These are phyloP conservation scores for Talaromyces verruculosus DNA, from an alignment of 2,329 filamentous ascomycete genomes.

Conservation along the genomic window DNA sequence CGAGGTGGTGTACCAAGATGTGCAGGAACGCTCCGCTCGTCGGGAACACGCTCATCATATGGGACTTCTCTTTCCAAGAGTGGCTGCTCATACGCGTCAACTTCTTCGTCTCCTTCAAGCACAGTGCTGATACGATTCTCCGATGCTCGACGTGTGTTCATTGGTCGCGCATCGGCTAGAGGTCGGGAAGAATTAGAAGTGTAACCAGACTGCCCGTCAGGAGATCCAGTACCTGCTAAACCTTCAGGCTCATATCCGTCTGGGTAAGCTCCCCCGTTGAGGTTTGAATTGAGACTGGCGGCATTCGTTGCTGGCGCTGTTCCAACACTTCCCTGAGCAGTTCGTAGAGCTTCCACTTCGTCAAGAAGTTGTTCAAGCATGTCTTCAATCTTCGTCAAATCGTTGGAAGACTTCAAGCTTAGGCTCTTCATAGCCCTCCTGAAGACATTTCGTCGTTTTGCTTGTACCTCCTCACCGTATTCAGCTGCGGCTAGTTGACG, in stretches of 20 bases:
- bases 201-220: conserved; percentile 72
- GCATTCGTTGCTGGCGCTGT: conserved; percentile 31
- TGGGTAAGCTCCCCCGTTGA: conserved; percentile 62
- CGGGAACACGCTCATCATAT: conserved; percentile 57
- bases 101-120: conserved; percentile 76
- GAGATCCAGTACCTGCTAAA: conserved; percentile 71
- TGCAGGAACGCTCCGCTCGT: conserved; percentile 43
- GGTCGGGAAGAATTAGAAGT: conserved; percentile 58
- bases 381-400: conserved; percentile 83
- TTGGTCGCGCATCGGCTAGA: conserved; percentile 39
- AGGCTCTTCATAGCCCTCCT: conserved; percentile 88
- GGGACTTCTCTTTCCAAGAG: conserved; percentile 57
- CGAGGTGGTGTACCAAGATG: conserved; percentile 49
- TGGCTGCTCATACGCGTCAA: conserved; percentile 51
- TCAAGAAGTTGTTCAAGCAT: conserved; percentile 89
- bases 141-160: conserved; percentile 56
- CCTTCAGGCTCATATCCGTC: conserved; percentile 82
- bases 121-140: conserved; percentile 89
- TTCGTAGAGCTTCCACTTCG: conserved; percentile 83
- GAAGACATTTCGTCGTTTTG: conserved; percentile 92
- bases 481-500: conserved; percentile 50
- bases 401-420: conserved; percentile 81
- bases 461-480: conserved; percentile 59
- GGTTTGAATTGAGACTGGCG: conserved; percentile 65
- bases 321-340: conserved; percentile 42